These are phyloP conservation scores for Leptomonas pyrrhocoris DNA, from an alignment of 208 protist species.

Conservation along the genomic window DNA sequence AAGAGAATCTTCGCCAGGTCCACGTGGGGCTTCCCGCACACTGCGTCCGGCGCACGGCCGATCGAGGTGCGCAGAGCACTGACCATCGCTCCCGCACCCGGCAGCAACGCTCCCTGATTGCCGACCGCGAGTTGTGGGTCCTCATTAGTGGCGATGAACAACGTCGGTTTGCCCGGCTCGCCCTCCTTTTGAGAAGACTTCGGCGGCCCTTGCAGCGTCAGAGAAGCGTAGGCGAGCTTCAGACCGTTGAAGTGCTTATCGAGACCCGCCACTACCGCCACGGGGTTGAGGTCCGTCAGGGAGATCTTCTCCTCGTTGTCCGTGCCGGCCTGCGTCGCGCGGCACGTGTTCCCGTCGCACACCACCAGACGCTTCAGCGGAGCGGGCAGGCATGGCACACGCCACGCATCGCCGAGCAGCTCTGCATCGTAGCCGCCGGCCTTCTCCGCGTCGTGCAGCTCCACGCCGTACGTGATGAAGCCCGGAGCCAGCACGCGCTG, in stretches of 20 bases:
- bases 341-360: conserved; percentile 35
- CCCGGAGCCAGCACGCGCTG: conserved; percentile 52
- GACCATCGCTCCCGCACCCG: conserved; percentile 53
- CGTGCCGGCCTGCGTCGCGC: conserved; percentile 27
- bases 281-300: conserved; percentile 52
- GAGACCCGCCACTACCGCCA: conserved; percentile 63
- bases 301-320: conserved; percentile 40
- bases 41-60: conserved; percentile 39
- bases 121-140: conserved; percentile 48
- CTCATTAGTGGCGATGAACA: conserved; percentile 78
- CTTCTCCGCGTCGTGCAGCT: conserved; percentile 47
- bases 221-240: conserved; percentile 51
- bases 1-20: conserved; percentile 52
- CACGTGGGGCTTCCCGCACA: conserved; percentile 62
- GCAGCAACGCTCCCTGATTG: conserved; percentile 41
- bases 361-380: conserved; percentile 43
- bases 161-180: neutral
- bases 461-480: conserved; percentile 62
- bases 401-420: conserved; percentile 39
- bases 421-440: conserved; percentile 45
- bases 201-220: conserved; percentile 45
- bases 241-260: conserved; percentile 68
- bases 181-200: neutral
- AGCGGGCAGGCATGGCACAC: conserved; percentile 32
- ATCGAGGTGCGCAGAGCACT: conserved; percentile 34